Base-by-base conservation (phyloP, 306 rosid species). In the Cajanus cajan region DNA sequence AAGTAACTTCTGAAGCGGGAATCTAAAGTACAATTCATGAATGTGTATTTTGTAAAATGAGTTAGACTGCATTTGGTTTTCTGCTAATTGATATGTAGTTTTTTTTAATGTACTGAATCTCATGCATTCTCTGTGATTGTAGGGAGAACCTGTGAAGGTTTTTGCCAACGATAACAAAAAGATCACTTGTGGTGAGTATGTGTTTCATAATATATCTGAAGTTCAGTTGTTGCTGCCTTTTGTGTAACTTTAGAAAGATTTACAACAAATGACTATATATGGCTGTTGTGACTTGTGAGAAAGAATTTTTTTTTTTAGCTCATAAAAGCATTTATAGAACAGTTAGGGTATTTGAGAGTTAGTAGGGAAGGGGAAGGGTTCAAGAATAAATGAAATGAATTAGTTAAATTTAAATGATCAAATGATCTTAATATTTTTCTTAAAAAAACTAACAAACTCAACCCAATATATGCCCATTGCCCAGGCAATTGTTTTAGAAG, bases 91-190 rank as follows among this genome's bases (percentile, higher is more conserved):
- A 40, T 39, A 31, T 71, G 59, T 61, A 5, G 61, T 33, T 12
- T 16, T 19, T 16, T 22, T 25, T 10, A 28, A 28, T 47, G 12
- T 51, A 25, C 41, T 45, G 40, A 79, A 67, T 76, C 61, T 34
- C 25, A 25, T 59, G 65, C 70, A 63, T 84, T 81, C 34, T 74
- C 58, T 86, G 67, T 81, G 50, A 75, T 76, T 85, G 80, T 85
- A 94, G 98, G 98, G 98, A 65, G 98, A 92, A 83, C 97, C 92
- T 85, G 97, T 89, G 73, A 93, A 82, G 81, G 97, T 94, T 79
- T 92, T 89, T 80, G 94, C 97, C 22, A 94, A 94, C 81, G 95
- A 87, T 33, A 82, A 68, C 79, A 85, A 78, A 85, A 94, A 91
- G 88, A 92, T 94, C 39, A 65, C 78, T 76, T 92, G 93, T 82